A percentile compares a stretch with the other conserved stretches of the same genome.
Evolutionary conservation across 2,329 filamentous ascomycete genomes (phyloP).

Genomic region (Metarhizium album): DNA sequence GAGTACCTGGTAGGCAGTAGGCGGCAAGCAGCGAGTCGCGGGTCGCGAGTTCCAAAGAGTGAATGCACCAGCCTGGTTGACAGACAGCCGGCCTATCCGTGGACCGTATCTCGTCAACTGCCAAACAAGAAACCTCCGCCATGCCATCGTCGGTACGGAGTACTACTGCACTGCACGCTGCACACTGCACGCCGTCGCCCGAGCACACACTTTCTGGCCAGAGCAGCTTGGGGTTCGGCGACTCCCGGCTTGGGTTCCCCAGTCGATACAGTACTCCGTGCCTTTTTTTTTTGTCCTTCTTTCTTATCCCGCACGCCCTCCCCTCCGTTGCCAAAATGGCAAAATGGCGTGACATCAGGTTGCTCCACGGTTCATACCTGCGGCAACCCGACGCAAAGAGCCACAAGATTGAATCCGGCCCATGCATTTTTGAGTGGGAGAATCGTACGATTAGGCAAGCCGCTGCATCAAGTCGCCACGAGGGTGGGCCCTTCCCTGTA

Average conservation of each 20-base stretch:
- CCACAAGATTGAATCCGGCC: slow-evolving; percentile 6
- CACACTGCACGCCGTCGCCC: too few species aligned
- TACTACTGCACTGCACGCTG: too few species aligned
- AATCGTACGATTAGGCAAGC: slow-evolving; percentile 9
- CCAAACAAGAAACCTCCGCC: too few species aligned
- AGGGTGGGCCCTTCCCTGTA: slow-evolving; percentile 1
- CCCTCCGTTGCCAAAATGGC: slow-evolving; percentile 1
- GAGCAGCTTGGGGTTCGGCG: slow-evolving; percentile 1
- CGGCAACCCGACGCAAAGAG: not conserved
- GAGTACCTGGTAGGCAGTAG: not conserved
- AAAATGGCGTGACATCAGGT: slow-evolving; percentile 12
- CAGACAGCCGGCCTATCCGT: too few species aligned
- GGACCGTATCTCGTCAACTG: too few species aligned
- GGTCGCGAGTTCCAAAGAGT: too few species aligned
- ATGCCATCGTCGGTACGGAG: too few species aligned
- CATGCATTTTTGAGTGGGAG: slow-evolving; percentile 7
- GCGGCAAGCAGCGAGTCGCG: too few species aligned
- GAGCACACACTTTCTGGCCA: not conserved
- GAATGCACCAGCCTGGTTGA: too few species aligned
- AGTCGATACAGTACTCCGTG: not conserved
- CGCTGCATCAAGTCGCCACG: not conserved
- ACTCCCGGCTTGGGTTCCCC: slow-evolving; percentile 4
- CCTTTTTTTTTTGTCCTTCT: not conserved
- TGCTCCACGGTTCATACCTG: slow-evolving; percentile 2
- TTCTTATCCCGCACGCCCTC: not conserved